Evolutionary conservation across 257 asterid species (phyloP).

Genomic region (Salvia hispanica): DNA sequence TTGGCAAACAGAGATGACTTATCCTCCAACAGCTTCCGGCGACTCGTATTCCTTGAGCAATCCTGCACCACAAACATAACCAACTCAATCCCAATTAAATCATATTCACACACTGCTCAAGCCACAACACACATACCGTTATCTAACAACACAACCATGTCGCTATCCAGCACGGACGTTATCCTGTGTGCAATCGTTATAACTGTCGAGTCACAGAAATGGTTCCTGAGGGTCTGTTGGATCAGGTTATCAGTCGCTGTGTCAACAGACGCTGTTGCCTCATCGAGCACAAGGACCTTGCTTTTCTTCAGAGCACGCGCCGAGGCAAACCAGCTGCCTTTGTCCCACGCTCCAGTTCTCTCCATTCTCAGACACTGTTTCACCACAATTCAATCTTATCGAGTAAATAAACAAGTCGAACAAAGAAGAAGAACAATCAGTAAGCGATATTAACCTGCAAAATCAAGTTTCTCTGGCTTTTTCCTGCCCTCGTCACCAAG

Average conservation of each 20-base stretch:
- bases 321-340: slow-evolving; percentile 88
- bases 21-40: slow-evolving; percentile 69
- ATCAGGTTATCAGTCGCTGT: slow-evolving; percentile 89
- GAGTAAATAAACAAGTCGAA: not conserved
- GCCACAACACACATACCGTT: slow-evolving; percentile 44
- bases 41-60: slow-evolving; percentile 66
- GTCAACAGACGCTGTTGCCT: slow-evolving; percentile 97
- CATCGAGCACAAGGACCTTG: slow-evolving; percentile 85
- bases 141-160: slow-evolving; percentile 59
- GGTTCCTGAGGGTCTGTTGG: slow-evolving; percentile 70
- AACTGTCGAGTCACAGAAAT: slow-evolving; percentile 66
- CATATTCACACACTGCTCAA: not conserved
- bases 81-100: not conserved
- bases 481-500: slow-evolving; percentile 85
- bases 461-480: slow-evolving; percentile 74
- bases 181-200: slow-evolving; percentile 90
- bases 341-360: slow-evolving; percentile 98
- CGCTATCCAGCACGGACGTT: slow-evolving; percentile 79
- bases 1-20: slow-evolving; percentile 66
- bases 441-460: slow-evolving; percentile 52
- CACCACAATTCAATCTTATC: not conserved
- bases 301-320: slow-evolving; percentile 94
- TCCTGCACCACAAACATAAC: slow-evolving; percentile 45
- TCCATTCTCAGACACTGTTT: slow-evolving; percentile 82
- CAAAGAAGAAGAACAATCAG: not conserved